Evolutionary conservation across 345 rosid species (phyloP), one percentile per base, ranked within the genome.

Genomic region (Ailanthus altissimus): DNA sequence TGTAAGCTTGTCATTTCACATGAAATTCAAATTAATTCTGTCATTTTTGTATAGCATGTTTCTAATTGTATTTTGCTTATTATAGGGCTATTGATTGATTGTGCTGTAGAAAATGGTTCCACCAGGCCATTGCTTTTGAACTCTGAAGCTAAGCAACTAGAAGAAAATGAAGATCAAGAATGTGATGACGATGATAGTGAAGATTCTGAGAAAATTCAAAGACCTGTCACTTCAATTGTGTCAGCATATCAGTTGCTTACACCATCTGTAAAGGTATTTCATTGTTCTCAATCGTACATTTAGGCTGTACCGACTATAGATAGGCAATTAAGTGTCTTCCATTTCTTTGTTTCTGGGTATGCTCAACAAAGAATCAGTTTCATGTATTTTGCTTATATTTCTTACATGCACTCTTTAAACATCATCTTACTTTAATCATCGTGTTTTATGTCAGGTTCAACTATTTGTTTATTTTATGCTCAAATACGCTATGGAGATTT

Each of bases 381-480:
- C 20, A 47, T 28, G 12, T 67, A 23, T 2, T 47, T 26, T 49
- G 13, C 20, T 70, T 32, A 12, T n/a, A 70, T 51, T 18, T 51
- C 1, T 18, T 36, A 38, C 53, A 10, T 42, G 65, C 32, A 21
- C 45, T 69, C 50, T 8, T 15, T 70, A 28, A 32, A 51, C 38
- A 0, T 0, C 7, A 36, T 51, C 75, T 67, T 43, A 45, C 58
- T 53, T n/a, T 57, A 50, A 60, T 50, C 50, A 11, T 63, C 74
- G 8, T 54, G 45, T 42, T 65, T 32, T 56, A 65, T 67, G 3
- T 63, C 82, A 92, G 97, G 97, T 90, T 78, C 94, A 92, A 73
- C 74, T 92, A 70, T 80, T 90, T 73, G 84, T 92, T 70, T 92
- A 92, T 79, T 92, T 92, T 84, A 92, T 92, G 97, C 92, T 92